These are phyloP conservation scores for Penicillium sp. DNA, from an alignment of 2,329 filamentous ascomycete species.

Conservation along the genomic window DNA sequence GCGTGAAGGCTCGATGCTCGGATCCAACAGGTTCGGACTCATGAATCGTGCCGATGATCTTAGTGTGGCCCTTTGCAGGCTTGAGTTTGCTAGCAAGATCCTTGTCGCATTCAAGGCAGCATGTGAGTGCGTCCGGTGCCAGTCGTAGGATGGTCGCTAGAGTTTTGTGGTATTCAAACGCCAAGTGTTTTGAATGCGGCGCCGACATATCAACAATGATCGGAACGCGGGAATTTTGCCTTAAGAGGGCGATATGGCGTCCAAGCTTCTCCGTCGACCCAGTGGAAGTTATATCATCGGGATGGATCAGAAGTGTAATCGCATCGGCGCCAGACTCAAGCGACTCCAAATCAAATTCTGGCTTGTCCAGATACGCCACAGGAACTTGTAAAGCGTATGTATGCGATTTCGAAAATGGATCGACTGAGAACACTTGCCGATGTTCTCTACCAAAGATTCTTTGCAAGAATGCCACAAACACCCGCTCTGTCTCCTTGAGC, in stretches of 20 bases:
- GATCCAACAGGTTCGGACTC: conserved; percentile 2
- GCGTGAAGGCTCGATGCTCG: neutral
- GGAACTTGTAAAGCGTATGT: conserved; percentile 22
- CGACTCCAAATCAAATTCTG: conserved; percentile 6
- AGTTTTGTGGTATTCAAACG: neutral
- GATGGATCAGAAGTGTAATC: conserved; percentile 14
- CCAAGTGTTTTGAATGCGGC: neutral
- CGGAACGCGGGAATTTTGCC: conserved; percentile 18
- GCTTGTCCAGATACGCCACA: conserved; percentile 10
- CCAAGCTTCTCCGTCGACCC: conserved; percentile 3
- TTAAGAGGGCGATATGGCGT: conserved; percentile 16
- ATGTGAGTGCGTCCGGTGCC: conserved; percentile 17
- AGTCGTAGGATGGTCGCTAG: conserved; percentile 13
- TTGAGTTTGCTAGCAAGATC: conserved; percentile 4
- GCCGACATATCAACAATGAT: conserved; percentile 19
- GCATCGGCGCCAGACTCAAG: conserved; percentile 23
- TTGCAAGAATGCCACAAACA: conserved; percentile 21
- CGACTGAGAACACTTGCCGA: conserved; percentile 11
- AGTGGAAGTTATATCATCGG: neutral
- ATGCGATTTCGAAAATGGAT: conserved; percentile 17
- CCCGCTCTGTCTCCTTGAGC: conserved; percentile 24
- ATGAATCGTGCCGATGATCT: conserved; percentile 10
- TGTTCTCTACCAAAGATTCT: conserved; percentile 17
- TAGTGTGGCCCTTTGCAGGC: conserved; percentile 10
- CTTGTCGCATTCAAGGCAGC: conserved; percentile 5